phyloP scores from a whole-genome alignment of 1,284 basidiomycete genomes.

The Xerocomus minutiporus region DNA sequence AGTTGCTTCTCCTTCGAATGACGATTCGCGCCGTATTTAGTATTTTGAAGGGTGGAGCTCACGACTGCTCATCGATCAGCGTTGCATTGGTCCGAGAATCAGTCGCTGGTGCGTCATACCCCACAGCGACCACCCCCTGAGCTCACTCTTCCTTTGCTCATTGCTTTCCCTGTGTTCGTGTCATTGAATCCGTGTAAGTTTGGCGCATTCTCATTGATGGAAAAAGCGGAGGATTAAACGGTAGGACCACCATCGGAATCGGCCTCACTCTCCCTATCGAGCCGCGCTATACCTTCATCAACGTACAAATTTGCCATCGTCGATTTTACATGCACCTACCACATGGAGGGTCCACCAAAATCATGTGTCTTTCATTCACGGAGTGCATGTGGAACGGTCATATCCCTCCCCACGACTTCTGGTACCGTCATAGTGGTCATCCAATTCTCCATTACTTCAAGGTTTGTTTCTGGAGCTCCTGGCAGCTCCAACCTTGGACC shows the following conservation, averaged over 20 bases:
- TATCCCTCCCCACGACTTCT: background rate
- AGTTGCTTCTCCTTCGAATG: constrained; percentile 9
- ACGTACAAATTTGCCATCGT: background rate
- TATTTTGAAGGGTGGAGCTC: background rate
- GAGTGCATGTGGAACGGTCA: background rate
- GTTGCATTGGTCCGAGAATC: constrained; percentile 17
- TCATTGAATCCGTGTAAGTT: background rate
- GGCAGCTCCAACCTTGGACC: constrained; percentile 2
- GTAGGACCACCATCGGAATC: background rate
- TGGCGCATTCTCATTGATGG: background rate
- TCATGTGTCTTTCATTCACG: background rate
- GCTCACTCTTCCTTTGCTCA: background rate
- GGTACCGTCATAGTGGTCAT: background rate
- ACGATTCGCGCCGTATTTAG: background rate
- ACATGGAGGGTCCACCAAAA: constrained; percentile 5
- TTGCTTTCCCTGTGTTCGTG: background rate
- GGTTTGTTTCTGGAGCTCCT: background rate
- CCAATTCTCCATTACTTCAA: background rate
- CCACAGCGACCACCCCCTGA: constrained; percentile 1
- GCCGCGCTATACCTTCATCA: background rate
- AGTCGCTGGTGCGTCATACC: constrained; percentile 2
- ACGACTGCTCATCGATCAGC: constrained; percentile 4
- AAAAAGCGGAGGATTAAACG: background rate
- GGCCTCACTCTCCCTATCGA: background rate
- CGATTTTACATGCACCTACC: constrained; percentile 13